Percentiles rank a stretch among this genome's conserved stretches.
phyloP scores from a whole-genome alignment of 805 yeast genomes.

The Nakazawaea pomicola region DNA sequence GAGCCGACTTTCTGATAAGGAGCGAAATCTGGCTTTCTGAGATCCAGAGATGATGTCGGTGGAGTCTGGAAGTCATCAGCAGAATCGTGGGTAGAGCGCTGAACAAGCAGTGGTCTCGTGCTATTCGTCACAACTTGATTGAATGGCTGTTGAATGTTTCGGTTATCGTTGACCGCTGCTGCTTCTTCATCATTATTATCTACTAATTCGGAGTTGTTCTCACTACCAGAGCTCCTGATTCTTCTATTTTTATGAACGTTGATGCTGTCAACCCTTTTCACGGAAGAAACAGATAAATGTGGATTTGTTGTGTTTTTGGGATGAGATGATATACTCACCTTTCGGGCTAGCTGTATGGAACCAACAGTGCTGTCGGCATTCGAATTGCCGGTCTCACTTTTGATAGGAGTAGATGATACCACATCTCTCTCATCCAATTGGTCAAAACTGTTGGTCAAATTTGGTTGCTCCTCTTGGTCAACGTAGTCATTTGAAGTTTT shows the following conservation, averaged over 20 bases:
- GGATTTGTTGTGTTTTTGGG: background rate
- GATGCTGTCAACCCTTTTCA: constrained; percentile 12
- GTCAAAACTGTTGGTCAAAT: background rate
- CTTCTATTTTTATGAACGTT: constrained; percentile 11
- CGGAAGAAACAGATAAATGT: background rate
- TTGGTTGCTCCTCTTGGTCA: background rate
- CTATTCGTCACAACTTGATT: background rate
- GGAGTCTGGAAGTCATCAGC: constrained; percentile 2
- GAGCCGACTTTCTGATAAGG: constrained; percentile 4
- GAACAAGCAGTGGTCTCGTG: too few species aligned
- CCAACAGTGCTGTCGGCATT: constrained; percentile 1
- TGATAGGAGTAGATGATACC: constrained; percentile 6
- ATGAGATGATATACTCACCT: constrained; percentile 7
- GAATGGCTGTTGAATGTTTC: background rate
- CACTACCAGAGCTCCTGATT: constrained; percentile 7
- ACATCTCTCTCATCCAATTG: background rate
- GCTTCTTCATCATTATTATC: too few species aligned
- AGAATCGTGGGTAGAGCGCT: background rate
- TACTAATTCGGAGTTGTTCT: too few species aligned
- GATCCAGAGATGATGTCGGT: background rate
- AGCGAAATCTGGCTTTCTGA: background rate
- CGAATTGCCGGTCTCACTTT: background rate
- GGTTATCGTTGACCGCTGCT: background rate
- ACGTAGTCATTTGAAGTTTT: too few species aligned
- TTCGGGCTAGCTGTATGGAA: constrained; percentile 3